phyloP scores from a whole-genome alignment of 2,329 filamentous ascomycete genomes.

The Penicillium occitanis region DNA sequence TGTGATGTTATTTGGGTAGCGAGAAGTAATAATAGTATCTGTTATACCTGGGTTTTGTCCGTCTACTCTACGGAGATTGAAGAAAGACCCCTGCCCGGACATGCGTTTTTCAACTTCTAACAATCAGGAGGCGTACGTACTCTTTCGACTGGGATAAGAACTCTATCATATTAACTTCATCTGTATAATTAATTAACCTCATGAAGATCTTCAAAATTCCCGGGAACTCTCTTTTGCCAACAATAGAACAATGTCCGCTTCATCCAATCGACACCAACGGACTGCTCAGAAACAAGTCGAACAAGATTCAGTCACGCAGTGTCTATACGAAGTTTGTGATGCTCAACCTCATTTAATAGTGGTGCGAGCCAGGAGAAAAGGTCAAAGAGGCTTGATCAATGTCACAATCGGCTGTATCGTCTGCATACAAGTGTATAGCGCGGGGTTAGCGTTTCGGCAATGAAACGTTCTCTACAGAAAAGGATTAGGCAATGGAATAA shows the following conservation, averaged over 20 bases:
- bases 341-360: background rate
- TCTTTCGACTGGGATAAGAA: background rate
- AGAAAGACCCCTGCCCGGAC: background rate
- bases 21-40: background rate
- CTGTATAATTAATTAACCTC: background rate
- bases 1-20: background rate
- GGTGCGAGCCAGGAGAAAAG: background rate
- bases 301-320: background rate
- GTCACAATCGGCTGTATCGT: background rate
- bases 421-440: background rate
- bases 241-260: background rate
- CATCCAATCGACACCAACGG: background rate
- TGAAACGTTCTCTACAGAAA: background rate
- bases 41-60: background rate
- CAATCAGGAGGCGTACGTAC: background rate
- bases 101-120: background rate
- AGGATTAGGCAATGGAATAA: background rate
- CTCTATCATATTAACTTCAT: background rate
- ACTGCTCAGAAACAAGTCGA: background rate
- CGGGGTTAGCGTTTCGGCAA: constrained; percentile 13
- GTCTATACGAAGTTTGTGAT: background rate
- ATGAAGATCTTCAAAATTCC: background rate
- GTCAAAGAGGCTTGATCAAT: background rate
- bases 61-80: background rate
- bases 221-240: background rate